A percentile compares a stretch with the other conserved stretches of the same genome.
phyloP scores from a whole-genome alignment of 768 basidiomycete species.

The Fomitopsis serialis region DNA sequence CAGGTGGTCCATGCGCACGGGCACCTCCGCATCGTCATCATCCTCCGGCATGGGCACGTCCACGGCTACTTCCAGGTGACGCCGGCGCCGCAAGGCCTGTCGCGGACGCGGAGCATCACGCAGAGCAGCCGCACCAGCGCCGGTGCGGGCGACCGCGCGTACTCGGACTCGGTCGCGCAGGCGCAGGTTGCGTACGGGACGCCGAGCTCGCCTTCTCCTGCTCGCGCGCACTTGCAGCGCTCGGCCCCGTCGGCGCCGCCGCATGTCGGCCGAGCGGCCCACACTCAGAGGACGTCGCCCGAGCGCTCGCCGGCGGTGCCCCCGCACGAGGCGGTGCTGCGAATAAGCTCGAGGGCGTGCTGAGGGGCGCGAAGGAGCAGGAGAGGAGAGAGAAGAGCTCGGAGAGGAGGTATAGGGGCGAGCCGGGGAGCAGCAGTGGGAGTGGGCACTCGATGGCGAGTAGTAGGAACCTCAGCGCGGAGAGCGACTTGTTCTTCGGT shows the following conservation, averaged over 20 bases:
- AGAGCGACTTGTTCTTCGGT: slow-evolving; percentile 23
- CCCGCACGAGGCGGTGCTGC: slow-evolving; percentile 51
- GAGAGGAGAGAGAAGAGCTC: slow-evolving; percentile 14
- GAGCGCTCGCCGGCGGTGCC: slow-evolving; percentile 19
- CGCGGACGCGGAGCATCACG: neutral
- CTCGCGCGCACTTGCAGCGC: slow-evolving; percentile 18
- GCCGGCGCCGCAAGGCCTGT: neutral
- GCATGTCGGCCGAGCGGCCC: slow-evolving; percentile 7
- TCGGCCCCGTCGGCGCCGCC: slow-evolving; percentile 18
- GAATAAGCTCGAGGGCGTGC: slow-evolving; percentile 48
- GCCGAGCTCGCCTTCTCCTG: slow-evolving; percentile 18
- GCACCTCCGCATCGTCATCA: slow-evolving; percentile 11
- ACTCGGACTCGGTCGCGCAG: neutral
- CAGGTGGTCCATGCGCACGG: slow-evolving; percentile 12
- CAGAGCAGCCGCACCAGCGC: neutral
- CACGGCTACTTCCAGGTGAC: neutral
- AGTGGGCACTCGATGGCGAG: slow-evolving; percentile 23
- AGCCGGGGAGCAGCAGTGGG: slow-evolving; percentile 15
- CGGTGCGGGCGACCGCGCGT: neutral
- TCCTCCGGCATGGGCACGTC: slow-evolving; percentile 8
- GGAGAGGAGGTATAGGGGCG: slow-evolving; percentile 14
- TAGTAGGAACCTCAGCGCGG: slow-evolving; percentile 23
- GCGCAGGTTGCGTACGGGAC: slow-evolving; percentile 11
- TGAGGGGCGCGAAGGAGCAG: slow-evolving; percentile 28
- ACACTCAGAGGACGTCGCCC: slow-evolving; percentile 2